Base-by-base conservation (phyloP, 2,329 filamentous ascomycete species). In the Blumeria graminis region DNA sequence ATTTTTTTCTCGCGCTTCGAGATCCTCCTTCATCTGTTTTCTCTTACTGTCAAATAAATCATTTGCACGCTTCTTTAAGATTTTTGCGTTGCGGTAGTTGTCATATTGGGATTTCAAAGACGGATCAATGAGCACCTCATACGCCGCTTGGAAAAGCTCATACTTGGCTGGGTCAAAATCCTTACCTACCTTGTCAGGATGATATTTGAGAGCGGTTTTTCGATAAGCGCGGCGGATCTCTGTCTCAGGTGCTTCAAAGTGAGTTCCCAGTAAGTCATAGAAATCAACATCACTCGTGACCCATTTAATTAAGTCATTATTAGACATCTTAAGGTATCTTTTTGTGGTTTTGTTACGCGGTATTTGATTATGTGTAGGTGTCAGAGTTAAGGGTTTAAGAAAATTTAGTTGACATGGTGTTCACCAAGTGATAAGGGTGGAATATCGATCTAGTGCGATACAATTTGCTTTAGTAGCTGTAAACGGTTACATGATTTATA, bases 141-240 rank as follows among this genome's bases (percentile, higher is more conserved):
- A 80, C n/a, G 87, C 89, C 59, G 84, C 84, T 65, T 88, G 84
- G 57, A 94, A 80, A 1, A 84, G 74, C 68, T 94, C 85, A 72
- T 93, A 96, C 64, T 84, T 85, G 57, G 82, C 81, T 50, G 86
- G 75, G 62, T 92, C 86, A 63, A 83, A 86, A 39, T 75, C 71
- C 55, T 77, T 79, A 60, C 81, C 78, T 56, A 89, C 81, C 71
- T 95, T 94, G 74, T 96, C 90, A 0, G 90, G 90, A 68, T 96
- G 90, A 72, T 89, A 87, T 65, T 86, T 87, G n/a, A 94, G 74
- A 3, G 87, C 87, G 34, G 82, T 81, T 63, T 86, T 85, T 58
- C 87, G 80, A 74, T 90, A 95, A 48, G 86, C 87, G 62, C 65
- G 64, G 35, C 64, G 63, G 6, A 65, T 59, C 58, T 65, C 64